phyloP scores from a whole-genome alignment of 306 rosid species.

The Rubus idaeus region DNA sequence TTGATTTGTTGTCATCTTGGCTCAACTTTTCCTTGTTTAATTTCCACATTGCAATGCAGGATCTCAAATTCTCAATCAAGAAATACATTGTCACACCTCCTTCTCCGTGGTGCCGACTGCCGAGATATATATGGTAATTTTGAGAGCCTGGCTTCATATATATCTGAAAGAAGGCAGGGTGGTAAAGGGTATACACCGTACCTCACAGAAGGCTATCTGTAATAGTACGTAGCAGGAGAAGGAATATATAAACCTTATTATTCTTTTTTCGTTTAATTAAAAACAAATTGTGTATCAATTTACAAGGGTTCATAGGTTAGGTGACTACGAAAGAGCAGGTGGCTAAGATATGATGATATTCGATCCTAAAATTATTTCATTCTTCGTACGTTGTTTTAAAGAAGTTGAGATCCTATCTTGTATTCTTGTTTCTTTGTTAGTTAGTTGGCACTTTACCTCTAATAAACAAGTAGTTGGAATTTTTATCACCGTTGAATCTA shows the following conservation, averaged over 20 bases:
- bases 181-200: background rate
- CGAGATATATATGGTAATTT: background rate
- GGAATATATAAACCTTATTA: background rate
- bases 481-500: too few relatives aligned
- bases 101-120: constrained; percentile 8
- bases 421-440: background rate
- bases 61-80: background rate
- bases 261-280: background rate
- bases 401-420: background rate
- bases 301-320: background rate
- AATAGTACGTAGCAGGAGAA: background rate
- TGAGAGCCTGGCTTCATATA: background rate
- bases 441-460: background rate
- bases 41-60: background rate
- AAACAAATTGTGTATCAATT: background rate
- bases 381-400: background rate
- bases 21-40: background rate
- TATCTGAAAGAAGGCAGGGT: background rate
- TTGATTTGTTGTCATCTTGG: background rate
- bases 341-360: background rate
- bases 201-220: background rate
- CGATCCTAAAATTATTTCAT: background rate
- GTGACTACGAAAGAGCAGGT: background rate
- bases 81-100: background rate
- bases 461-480: background rate